Percentiles rank a stretch among this genome's conserved stretches.
Evolutionary conservation across 352 stramenopile genomes (phyloP).

Genomic region (Pythium aquatile): DNA sequence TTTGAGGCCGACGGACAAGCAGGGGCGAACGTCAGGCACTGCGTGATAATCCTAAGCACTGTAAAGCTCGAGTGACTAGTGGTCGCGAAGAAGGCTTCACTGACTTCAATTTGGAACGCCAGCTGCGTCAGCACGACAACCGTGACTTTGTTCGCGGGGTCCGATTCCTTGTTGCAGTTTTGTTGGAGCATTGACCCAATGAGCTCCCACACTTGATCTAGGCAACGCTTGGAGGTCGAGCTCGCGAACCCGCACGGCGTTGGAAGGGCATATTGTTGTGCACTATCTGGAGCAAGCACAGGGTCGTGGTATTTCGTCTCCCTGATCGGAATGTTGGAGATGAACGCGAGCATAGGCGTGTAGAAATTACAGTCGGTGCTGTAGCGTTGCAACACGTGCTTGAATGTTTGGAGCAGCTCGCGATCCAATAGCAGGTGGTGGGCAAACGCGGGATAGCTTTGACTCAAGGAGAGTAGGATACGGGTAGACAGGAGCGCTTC

Average conservation of each 20-base stretch:
- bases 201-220: conserved; percentile 68
- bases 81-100: conserved; percentile 46
- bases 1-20: not conserved
- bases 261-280: conserved; percentile 37
- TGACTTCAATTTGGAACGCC: conserved; percentile 44
- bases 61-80: conserved; percentile 54
- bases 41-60: conserved; percentile 42
- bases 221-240: conserved; percentile 22
- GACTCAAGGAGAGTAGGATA: conserved; percentile 59
- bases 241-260: conserved; percentile 23
- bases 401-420: conserved; percentile 36
- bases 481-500: conserved; percentile 51
- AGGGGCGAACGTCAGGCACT: conserved; percentile 25
- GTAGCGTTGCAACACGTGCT: conserved; percentile 42
- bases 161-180: conserved; percentile 36
- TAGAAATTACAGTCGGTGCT: conserved; percentile 49
- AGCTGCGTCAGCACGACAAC: conserved; percentile 46
- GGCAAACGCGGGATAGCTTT: conserved; percentile 46
- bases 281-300: conserved; percentile 11
- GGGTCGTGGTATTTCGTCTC: conserved; percentile 59
- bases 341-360: conserved; percentile 60
- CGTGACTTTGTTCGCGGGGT: conserved; percentile 25
- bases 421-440: conserved; percentile 44
- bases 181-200: conserved; percentile 50
- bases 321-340: conserved; percentile 55